Evolutionary conservation across 2,329 filamentous ascomycete species (phyloP).

Genomic region (Sclerotinia sclerotiorum): DNA sequence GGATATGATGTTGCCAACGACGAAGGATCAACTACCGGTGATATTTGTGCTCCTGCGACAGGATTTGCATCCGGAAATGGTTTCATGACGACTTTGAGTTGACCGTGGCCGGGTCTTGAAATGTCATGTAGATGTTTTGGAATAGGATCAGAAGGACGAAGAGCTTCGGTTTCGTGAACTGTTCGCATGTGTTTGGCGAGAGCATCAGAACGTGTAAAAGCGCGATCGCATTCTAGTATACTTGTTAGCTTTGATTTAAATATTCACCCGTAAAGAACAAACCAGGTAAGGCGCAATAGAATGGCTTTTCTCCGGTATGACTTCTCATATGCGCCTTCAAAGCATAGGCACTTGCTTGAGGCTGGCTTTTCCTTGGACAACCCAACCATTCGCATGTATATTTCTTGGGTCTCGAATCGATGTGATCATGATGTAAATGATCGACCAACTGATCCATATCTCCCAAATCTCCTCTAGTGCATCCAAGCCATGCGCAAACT

Average conservation of each 20-base stretch:
- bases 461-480: conserved; percentile 65
- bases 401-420: conserved; percentile 89
- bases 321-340: conserved; percentile 96
- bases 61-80: conserved; percentile 53
- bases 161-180: conserved; percentile 92
- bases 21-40: conserved; percentile 40
- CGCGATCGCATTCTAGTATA: conserved; percentile 83
- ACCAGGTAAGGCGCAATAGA: conserved; percentile 95
- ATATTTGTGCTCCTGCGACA: conserved; percentile 46
- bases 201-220: conserved; percentile 93
- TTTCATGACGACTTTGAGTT: conserved; percentile 64
- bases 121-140: conserved; percentile 64
- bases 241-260: neutral
- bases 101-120: conserved; percentile 43
- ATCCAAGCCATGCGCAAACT: conserved; percentile 75
- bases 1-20: conserved; percentile 41
- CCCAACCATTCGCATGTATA: conserved; percentile 98
- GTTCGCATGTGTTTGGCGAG: conserved; percentile 98
- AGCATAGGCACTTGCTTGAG: conserved; percentile 93
- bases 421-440: conserved; percentile 90
- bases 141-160: conserved; percentile 75
- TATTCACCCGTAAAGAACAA: conserved; percentile 38
- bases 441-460: conserved; percentile 82
- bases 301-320: conserved; percentile 96
- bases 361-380: conserved; percentile 82